Evolutionary conservation across 441 rosid genomes (phyloP).

Genomic region (Pelargonium cotyledonis): DNA sequence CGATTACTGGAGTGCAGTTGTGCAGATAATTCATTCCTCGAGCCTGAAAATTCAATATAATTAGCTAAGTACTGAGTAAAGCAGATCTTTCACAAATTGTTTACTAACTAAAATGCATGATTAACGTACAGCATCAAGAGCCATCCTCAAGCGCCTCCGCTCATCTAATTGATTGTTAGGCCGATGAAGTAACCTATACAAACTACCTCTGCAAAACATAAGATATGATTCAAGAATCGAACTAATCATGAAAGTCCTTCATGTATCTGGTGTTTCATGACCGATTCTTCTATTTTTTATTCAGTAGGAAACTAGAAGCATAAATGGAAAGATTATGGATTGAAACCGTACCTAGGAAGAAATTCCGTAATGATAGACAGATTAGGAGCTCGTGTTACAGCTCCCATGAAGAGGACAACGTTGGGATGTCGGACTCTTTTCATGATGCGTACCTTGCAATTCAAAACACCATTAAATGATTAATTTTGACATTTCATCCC

Average conservation of each 20-base stretch:
- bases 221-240: constrained; percentile 13
- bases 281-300: no score
- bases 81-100: constrained; percentile 8
- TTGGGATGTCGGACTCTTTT: constrained; percentile 62
- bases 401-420: constrained; percentile 85
- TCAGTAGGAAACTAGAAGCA: no score
- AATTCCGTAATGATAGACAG: constrained; percentile 72
- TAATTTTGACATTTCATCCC: neutral
- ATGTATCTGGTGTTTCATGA: no score
- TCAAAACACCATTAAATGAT: constrained; percentile 10
- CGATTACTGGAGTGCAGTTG: constrained; percentile 40
- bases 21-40: constrained; percentile 93
- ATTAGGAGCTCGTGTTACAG: constrained; percentile 66
- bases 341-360: constrained; percentile 54
- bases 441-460: constrained; percentile 56
- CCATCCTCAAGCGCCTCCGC: constrained; percentile 90
- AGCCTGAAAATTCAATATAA: constrained; percentile 48
- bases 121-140: constrained; percentile 76
- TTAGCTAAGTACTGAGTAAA: constrained; percentile 18
- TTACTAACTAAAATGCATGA: constrained; percentile 9
- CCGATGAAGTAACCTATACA: constrained; percentile 83
- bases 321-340: no score
- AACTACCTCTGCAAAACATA: constrained; percentile 84
- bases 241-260: neutral
- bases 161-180: constrained; percentile 90